These are phyloP conservation scores for Aspergillus sclerotiicarbonarius DNA, from an alignment of 495 filamentous ascomycete species.

Conservation along the genomic window DNA sequence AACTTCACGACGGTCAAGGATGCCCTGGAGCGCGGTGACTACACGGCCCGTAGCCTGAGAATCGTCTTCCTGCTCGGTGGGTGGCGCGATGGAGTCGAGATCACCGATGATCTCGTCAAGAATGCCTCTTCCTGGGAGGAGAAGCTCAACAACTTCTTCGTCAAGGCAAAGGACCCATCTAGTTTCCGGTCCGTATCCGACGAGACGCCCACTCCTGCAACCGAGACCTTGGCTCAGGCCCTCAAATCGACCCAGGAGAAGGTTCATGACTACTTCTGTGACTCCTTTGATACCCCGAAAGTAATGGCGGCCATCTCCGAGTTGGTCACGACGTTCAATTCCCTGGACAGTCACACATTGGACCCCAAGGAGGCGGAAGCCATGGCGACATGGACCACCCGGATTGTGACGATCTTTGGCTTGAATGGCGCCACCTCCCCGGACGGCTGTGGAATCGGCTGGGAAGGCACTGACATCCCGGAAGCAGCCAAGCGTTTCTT, in stretches of 20 bases:
- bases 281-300: constrained; percentile 84
- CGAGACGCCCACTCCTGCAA: constrained; percentile 31
- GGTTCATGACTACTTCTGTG: constrained; percentile 65
- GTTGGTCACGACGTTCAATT: constrained; percentile 72
- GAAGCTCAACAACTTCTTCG: constrained; percentile 87
- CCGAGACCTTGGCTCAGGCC: constrained; percentile 49
- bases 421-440: constrained; percentile 65
- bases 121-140: constrained; percentile 76
- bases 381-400: constrained; percentile 77
- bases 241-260: constrained; percentile 52
- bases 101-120: constrained; percentile 76
- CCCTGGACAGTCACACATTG: constrained; percentile 56
- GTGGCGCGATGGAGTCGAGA: constrained; percentile 91
- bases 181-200: constrained; percentile 37
- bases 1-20: constrained; percentile 96
- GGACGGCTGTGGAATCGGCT: constrained; percentile 66
- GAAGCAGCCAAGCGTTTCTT: constrained; percentile 62
- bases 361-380: constrained; percentile 54
- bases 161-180: constrained; percentile 56
- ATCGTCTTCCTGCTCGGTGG: constrained; percentile 84
- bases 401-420: constrained; percentile 80
- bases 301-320: constrained; percentile 73
- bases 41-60: constrained; percentile 76
- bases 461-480: constrained; percentile 70
- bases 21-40: constrained; percentile 69